Conservation (phyloP, 1,139 yeast species). For the Zygosaccharomyces sapae region DNA sequence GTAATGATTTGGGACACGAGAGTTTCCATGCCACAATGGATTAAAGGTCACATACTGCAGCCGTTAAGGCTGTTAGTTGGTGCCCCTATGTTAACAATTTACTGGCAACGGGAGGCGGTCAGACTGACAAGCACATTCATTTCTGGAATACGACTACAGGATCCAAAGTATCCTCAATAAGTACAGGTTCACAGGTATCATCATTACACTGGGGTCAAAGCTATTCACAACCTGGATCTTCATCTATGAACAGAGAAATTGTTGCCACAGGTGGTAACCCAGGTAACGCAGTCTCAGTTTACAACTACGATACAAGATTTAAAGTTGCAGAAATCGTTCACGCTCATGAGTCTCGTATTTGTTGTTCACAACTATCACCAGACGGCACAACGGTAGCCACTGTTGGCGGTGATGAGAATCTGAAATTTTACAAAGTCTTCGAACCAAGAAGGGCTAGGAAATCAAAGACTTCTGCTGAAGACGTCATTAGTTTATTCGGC, state of each 20-base stretch:
- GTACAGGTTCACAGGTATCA: conserved; percentile 91
- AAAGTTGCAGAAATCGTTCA: conserved; percentile 81
- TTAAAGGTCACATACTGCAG: conserved; percentile 85
- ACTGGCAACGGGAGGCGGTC: conserved; percentile 95
- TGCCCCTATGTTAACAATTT: conserved; percentile 82
- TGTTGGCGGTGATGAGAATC: conserved; percentile 92
- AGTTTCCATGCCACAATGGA: conserved; percentile 65
- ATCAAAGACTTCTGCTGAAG: conserved; percentile 17
- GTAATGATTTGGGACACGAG: conserved; percentile 96
- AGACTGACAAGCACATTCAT: conserved; percentile 82
- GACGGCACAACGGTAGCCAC: conserved; percentile 89
- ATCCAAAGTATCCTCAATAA: conserved; percentile 76
- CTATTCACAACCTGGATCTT: conserved; percentile 36
- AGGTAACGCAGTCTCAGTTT: conserved; percentile 74
- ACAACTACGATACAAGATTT: conserved; percentile 80
- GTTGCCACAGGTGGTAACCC: conserved; percentile 96
- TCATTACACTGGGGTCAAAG: conserved; percentile 85
- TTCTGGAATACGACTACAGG: conserved; percentile 97
- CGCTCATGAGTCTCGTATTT: conserved; percentile 88
- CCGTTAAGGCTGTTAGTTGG: conserved; percentile 95
- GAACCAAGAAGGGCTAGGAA: conserved; percentile 42
- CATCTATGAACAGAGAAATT: conserved; percentile 76
- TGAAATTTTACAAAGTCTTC: conserved; percentile 91
- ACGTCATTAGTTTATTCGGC: conserved; percentile 14
- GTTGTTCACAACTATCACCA: conserved; percentile 81